Evolutionary conservation across 345 rosid species (phyloP).

Genomic region (Salix purpurea): DNA sequence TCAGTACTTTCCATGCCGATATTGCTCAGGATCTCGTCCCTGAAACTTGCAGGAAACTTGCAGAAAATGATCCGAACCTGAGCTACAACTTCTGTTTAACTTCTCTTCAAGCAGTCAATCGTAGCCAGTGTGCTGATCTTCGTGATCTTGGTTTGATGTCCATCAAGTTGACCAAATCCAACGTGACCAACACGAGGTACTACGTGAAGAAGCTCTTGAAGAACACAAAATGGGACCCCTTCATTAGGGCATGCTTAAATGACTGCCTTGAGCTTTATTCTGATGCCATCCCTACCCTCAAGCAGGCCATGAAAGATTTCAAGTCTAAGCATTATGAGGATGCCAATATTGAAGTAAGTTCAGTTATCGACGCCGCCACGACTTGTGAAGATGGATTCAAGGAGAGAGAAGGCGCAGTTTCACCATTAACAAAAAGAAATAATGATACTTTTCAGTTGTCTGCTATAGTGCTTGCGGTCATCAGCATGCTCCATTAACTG

Average conservation of each 20-base stretch:
- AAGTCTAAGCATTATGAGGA: constrained; percentile 31
- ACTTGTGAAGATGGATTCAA: constrained; percentile 65
- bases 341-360: constrained; percentile 40
- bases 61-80: constrained; percentile 35
- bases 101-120: constrained; percentile 37
- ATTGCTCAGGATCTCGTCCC: constrained; percentile 24
- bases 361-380: constrained; percentile 43
- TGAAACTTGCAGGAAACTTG: constrained; percentile 44
- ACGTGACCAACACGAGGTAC: constrained; percentile 36
- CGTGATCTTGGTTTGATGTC: constrained; percentile 46
- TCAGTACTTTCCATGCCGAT: not conserved
- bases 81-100: constrained; percentile 41
- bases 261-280: constrained; percentile 58
- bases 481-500: constrained; percentile 26
- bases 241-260: constrained; percentile 22
- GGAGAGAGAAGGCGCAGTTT: constrained; percentile 31
- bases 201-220: constrained; percentile 28
- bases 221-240: constrained; percentile 32
- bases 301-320: constrained; percentile 38
- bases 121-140: constrained; percentile 28
- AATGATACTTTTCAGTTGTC: constrained; percentile 38
- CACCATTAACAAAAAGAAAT: constrained; percentile 43
- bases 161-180: constrained; percentile 29
- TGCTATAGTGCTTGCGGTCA: constrained; percentile 50
- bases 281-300: constrained; percentile 31